Conservation (phyloP, 2,329 filamentous ascomycete species). For the Sarocladium strictum region DNA sequence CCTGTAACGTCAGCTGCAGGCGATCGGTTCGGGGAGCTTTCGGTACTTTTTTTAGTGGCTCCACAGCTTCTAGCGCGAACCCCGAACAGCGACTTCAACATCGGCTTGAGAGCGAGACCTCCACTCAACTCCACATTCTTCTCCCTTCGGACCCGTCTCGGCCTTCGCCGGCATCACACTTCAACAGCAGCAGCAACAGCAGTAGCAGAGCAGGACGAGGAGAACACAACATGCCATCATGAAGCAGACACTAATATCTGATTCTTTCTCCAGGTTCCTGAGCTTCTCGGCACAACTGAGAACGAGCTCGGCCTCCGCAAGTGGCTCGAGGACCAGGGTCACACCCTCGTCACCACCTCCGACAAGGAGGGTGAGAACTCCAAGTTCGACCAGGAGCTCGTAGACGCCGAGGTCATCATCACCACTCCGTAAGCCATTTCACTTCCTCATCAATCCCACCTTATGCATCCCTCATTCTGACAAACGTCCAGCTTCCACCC, state of each 20-base stretch:
- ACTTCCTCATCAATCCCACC: neutral
- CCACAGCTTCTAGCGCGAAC: neutral
- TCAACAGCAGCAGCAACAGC: neutral
- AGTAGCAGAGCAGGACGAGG: neutral
- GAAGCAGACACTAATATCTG: neutral
- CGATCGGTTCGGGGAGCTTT: slow-evolving; percentile 8
- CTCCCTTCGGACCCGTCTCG: neutral
- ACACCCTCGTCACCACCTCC: slow-evolving; percentile 93
- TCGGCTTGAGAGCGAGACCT: no score
- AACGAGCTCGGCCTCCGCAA: slow-evolving; percentile 96
- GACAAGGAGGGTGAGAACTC: slow-evolving; percentile 96
- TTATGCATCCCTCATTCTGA: neutral
- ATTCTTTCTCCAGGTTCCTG: slow-evolving; percentile 52
- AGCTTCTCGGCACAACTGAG: slow-evolving; percentile 89
- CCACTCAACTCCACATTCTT: no score
- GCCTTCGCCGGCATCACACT: neutral
- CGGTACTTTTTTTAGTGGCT: slow-evolving; percentile 2
- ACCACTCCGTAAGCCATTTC: slow-evolving; percentile 73
- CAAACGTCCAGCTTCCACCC: slow-evolving; percentile 75
- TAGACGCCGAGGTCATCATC: slow-evolving; percentile 97
- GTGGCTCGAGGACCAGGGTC: slow-evolving; percentile 96
- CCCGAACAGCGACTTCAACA: slow-evolving; percentile 6
- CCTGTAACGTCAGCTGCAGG: neutral
- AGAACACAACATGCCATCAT: neutral
- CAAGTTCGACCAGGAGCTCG: slow-evolving; percentile 89